phyloP scores from a whole-genome alignment of 2,329 filamentous ascomycete species.

The Stagonosporopsis vannaccii region DNA sequence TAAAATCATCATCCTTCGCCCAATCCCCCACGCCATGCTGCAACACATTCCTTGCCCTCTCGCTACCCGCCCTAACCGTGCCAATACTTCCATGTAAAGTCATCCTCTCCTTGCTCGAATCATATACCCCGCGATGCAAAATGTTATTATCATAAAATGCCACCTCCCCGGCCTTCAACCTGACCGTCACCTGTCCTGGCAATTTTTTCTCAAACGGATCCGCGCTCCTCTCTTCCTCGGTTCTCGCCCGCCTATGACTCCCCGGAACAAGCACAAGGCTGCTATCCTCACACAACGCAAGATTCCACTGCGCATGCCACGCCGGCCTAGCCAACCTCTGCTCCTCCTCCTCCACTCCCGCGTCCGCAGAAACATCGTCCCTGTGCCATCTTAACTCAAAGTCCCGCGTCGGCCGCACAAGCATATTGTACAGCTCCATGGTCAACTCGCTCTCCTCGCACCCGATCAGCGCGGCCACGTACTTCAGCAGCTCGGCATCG shows the following conservation, averaged over 20 bases:
- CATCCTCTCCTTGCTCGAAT: constrained; percentile 65
- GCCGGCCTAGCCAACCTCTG: constrained; percentile 66
- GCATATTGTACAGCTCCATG: constrained; percentile 88
- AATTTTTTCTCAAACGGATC: constrained; percentile 68
- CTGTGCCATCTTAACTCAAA: constrained; percentile 86
- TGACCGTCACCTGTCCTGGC: constrained; percentile 70
- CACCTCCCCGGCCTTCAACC: constrained; percentile 75
- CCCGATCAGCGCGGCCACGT: constrained; percentile 71
- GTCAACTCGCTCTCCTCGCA: constrained; percentile 66
- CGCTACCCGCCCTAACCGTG: constrained; percentile 60
- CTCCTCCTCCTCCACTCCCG: constrained; percentile 71
- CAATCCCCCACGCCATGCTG: constrained; percentile 76
- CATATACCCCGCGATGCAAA: constrained; percentile 74
- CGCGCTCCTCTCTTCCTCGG: constrained; percentile 71
- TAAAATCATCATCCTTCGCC: constrained; percentile 67
- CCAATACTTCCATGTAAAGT: constrained; percentile 78
- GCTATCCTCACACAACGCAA: constrained; percentile 78
- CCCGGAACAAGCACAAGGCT: constrained; percentile 78
- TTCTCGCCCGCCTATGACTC: constrained; percentile 75
- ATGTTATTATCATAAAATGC: constrained; percentile 95
- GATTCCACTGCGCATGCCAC: constrained; percentile 86
- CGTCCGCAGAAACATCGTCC: constrained; percentile 78
- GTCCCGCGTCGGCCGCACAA: constrained; percentile 73
- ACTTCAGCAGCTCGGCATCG: constrained; percentile 65
- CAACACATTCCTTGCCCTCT: constrained; percentile 73